Percentiles rank a stretch among this genome's conserved stretches.
Evolutionary conservation across 2,329 filamentous ascomycete species (phyloP).

Genomic region (Xylariales sp.): DNA sequence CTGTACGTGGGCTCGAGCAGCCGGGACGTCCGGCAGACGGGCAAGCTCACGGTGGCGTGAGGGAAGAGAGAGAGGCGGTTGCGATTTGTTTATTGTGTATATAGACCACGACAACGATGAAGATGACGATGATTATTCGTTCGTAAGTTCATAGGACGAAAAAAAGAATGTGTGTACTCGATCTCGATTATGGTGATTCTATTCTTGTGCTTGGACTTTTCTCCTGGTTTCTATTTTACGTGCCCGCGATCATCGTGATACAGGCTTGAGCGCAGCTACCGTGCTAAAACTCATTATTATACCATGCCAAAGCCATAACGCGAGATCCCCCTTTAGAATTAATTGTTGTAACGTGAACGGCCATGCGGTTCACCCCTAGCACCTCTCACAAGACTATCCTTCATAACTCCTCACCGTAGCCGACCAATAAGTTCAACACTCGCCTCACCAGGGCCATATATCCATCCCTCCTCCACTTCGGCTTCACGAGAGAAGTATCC

Average conservation of each 20-base stretch:
- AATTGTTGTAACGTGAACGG: neutral
- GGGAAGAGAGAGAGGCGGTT: neutral
- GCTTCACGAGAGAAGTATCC: neutral
- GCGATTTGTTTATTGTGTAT: neutral
- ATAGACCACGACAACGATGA: neutral
- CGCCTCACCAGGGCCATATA: neutral
- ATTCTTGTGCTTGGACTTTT: neutral
- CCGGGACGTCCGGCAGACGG: slow-evolving; percentile 57
- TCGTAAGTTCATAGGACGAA: neutral
- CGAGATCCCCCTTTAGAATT: neutral
- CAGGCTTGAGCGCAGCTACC: neutral
- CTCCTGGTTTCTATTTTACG: neutral
- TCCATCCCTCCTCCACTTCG: neutral
- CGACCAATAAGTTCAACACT: too few species aligned
- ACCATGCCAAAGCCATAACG: neutral
- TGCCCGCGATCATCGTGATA: too few species aligned
- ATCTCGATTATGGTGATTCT: neutral
- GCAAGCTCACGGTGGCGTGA: slow-evolving; percentile 47
- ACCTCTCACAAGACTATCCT: too few species aligned
- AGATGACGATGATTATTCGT: neutral
- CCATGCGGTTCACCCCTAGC: too few species aligned
- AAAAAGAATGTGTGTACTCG: neutral
- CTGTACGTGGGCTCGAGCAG: slow-evolving; percentile 60
- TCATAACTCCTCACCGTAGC: neutral
- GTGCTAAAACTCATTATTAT: too few species aligned